These are phyloP conservation scores for Mortierella sp. DNA, from an alignment of 371 early-diverging fungal species.

Conservation along the genomic window DNA sequence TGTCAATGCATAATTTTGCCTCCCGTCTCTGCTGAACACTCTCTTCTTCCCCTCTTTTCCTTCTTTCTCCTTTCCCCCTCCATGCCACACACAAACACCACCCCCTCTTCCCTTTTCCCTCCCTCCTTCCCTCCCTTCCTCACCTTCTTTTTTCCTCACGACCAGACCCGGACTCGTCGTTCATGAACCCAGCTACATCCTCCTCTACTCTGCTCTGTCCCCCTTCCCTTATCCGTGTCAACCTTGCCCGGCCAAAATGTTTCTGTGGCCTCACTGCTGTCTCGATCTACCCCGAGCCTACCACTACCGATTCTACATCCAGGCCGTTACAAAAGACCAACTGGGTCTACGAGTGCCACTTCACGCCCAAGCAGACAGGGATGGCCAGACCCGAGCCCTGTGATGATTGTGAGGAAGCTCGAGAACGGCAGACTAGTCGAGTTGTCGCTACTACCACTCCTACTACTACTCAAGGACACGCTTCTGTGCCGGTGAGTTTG, in stretches of 20 bases:
- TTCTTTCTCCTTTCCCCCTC: background rate
- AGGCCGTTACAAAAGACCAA: background rate
- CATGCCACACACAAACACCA: background rate
- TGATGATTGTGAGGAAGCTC: background rate
- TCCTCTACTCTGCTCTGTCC: background rate
- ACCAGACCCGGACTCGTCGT: background rate
- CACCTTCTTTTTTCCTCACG: background rate
- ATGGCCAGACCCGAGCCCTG: background rate
- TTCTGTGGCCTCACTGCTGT: background rate
- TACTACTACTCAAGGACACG: no score
- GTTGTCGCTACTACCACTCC: no score
- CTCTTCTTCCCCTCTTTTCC: background rate
- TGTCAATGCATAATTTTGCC: no score
- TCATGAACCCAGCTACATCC: background rate
- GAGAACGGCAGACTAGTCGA: no score
- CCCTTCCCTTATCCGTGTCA: background rate
- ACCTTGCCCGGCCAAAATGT: background rate
- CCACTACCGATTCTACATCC: background rate
- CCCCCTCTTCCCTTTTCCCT: background rate
- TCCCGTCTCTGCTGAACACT: background rate
- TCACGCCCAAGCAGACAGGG: background rate
- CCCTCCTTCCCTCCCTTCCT: no score
- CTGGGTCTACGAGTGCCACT: constrained; percentile 4
- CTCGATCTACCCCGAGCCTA: background rate
- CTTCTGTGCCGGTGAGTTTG: background rate